These are phyloP conservation scores for Anastatica hierochuntica DNA, from an alignment of 345 rosid genomes.

Conservation along the genomic window DNA sequence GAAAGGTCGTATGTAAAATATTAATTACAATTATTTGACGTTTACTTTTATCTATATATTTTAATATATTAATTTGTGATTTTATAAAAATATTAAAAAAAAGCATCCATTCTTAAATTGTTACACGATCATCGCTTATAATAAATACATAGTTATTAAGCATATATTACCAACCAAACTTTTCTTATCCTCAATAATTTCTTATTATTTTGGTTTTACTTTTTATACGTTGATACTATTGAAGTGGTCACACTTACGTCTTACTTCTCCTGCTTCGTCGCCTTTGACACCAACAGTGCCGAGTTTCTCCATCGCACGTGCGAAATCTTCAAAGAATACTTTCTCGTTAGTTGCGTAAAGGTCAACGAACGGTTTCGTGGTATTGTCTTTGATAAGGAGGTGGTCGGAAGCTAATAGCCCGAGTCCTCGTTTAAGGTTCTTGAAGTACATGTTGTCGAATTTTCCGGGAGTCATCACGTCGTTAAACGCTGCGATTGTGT, in stretches of 20 bases:
- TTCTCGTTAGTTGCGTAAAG: slow-evolving; percentile 33
- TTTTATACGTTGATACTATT: slow-evolving; percentile 23
- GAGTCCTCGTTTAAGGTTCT: slow-evolving; percentile 35
- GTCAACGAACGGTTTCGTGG: slow-evolving; percentile 31
- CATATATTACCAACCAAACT: slow-evolving; percentile 1
- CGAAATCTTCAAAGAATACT: slow-evolving; percentile 35
- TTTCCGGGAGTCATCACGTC: slow-evolving; percentile 46
- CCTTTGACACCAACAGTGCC: slow-evolving; percentile 32
- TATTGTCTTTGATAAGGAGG: slow-evolving; percentile 20
- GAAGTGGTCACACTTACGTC: slow-evolving; percentile 44
- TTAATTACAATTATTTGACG: no score
- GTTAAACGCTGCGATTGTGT: slow-evolving; percentile 42
- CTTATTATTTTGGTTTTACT: background rate
- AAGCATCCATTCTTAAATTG: background rate
- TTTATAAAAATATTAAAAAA: no score
- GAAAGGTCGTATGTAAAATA: no score
- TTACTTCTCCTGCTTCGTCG: slow-evolving; percentile 38
- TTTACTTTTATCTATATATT: no score
- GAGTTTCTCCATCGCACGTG: slow-evolving; percentile 42
- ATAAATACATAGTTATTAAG: background rate
- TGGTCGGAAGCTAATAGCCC: slow-evolving; percentile 34
- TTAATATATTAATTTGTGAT: no score
- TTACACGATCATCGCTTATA: slow-evolving; percentile 4
- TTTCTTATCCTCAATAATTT: background rate
- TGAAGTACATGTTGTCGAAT: slow-evolving; percentile 41